These are phyloP conservation scores for Exobasidium rhododendri DNA, from an alignment of 1,284 basidiomycete species.

Conservation along the genomic window DNA sequence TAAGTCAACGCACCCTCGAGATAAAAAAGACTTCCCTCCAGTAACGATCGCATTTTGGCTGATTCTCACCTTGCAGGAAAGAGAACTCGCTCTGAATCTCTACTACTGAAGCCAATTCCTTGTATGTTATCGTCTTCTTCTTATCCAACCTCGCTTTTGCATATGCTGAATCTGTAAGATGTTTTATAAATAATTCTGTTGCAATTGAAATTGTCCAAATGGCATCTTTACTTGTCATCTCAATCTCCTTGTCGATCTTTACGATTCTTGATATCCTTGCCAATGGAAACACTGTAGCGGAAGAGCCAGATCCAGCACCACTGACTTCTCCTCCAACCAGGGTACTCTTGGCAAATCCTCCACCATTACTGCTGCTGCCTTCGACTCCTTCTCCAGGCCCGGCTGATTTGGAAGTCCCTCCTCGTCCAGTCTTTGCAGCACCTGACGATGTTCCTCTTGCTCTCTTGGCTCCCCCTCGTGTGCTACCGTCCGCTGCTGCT, in stretches of 20 bases:
- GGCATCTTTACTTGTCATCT: constrained; percentile 14
- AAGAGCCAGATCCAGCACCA: background rate
- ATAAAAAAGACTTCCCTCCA: no score
- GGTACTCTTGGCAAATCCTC: background rate
- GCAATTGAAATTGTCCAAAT: constrained; percentile 10
- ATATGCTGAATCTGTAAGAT: constrained; percentile 9
- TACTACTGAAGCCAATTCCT: constrained; percentile 10
- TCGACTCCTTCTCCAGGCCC: background rate
- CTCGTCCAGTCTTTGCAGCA: background rate
- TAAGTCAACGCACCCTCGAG: no score
- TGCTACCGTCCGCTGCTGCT: background rate
- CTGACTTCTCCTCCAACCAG: background rate
- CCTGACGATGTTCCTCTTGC: background rate
- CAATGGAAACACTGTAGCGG: constrained; percentile 8
- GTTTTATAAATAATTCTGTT: constrained; percentile 13
- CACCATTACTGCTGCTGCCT: constrained; percentile 4
- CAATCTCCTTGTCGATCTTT: constrained; percentile 7
- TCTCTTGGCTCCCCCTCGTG: constrained; percentile 10
- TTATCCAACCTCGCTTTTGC: constrained; percentile 7
- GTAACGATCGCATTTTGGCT: background rate
- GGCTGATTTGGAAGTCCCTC: background rate
- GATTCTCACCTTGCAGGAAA: background rate
- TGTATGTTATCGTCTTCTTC: constrained; percentile 7
- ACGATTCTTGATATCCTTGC: constrained; percentile 13
- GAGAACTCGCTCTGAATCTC: constrained; percentile 5